Evolutionary conservation across 305 asterid genomes (phyloP).

Genomic region (Rubia balearica): DNA sequence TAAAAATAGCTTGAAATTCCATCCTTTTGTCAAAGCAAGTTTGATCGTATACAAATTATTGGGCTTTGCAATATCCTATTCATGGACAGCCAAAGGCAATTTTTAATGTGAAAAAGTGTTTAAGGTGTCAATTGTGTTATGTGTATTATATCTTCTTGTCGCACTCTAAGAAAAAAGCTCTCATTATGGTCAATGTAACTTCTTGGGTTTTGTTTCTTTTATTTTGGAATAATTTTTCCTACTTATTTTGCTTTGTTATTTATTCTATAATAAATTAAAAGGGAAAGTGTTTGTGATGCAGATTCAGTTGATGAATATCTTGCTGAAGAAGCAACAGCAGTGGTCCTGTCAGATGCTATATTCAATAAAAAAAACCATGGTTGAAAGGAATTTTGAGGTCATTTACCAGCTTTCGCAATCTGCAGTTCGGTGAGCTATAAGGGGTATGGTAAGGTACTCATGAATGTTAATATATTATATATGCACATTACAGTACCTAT

Average conservation of each 20-base stretch:
- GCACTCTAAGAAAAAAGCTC: background rate
- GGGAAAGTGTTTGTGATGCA: constrained; percentile 22
- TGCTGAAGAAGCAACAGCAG: constrained; percentile 61
- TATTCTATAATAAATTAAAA: background rate
- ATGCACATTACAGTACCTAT: background rate
- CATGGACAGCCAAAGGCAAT: background rate
- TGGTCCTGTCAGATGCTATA: constrained; percentile 86
- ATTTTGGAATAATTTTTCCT: background rate
- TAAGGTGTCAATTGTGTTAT: background rate
- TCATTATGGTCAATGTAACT: background rate
- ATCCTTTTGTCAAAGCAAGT: background rate
- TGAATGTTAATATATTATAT: background rate
- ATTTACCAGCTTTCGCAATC: constrained; percentile 43
- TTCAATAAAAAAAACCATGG: constrained; percentile 57
- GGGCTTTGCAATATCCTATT: background rate
- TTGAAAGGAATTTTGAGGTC: constrained; percentile 30
- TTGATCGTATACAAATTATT: background rate
- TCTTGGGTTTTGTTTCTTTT: background rate
- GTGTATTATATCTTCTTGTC: background rate
- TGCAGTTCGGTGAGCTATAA: constrained; percentile 42
- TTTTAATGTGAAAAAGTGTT: background rate
- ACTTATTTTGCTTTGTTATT: background rate
- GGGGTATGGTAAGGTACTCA: constrained; percentile 41
- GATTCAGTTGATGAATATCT: constrained; percentile 55
- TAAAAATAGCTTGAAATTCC: background rate